Base-by-base conservation (phyloP, 1,284 basidiomycete species). In the Apiotrichum porosum region DNA sequence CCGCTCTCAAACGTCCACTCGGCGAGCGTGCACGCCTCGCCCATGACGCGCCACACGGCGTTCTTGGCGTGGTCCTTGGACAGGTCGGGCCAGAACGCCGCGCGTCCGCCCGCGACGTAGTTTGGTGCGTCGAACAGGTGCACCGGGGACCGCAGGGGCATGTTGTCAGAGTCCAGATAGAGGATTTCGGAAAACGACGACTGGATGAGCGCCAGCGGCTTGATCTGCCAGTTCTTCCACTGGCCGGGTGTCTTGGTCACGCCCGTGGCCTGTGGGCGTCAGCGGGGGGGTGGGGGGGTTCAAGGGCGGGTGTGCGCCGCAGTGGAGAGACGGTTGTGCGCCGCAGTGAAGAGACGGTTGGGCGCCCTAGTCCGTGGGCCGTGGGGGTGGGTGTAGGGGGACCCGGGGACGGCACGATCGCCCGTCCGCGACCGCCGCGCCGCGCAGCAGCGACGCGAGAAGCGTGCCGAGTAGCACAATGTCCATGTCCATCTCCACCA, bases 71-170 rank as follows among this genome's bases (percentile, higher is more conserved):
- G 71, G 49, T 77, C 76, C 49, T 75, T 76, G 37, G 68, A 73
- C 37, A 76, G 59, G 53, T 77, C 76, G 13, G 76, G 76, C 76
- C 76, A 78, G 52, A 78, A 76, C 23, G 73, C 77, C 1, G 73
- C 71, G 13, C 68, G 57, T 9, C 70, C 74, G n/a, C 63, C 51
- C 4, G 61, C 46, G 14, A 49, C 48, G 60, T 76, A 77, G 3
- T 63, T 36, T 0, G 61, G 53, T 2, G 72, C 62, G 28, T 66
- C 58, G 58, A 78, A 77, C 8, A 77, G 69, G 49, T 71, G 64
- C 3, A 64, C 53, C 2, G 75, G 74, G 32, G 75, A 66, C 1
- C 68, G 61, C 0, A 77, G 59, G 0, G 75, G 74, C 3, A 74
- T 58, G 48, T 76, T 77, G 63, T 78, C 76, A 21, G 61, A 63